These are phyloP conservation scores for Dentipellis sp. DNA, from an alignment of 768 basidiomycete species.

Conservation along the genomic window DNA sequence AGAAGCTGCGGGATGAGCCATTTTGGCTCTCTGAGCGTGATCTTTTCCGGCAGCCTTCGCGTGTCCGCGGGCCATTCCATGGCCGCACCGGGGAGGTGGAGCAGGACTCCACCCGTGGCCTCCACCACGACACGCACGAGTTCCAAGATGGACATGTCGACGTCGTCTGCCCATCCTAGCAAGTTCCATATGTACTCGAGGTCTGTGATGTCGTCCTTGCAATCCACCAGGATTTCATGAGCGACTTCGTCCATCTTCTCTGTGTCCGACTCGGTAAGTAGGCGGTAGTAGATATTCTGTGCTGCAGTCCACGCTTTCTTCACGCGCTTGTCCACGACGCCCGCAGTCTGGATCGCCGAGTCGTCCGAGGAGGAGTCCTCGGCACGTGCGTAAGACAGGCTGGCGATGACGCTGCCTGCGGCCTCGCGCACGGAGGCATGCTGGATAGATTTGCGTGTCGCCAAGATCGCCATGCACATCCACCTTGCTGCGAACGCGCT, in stretches of 20 bases:
- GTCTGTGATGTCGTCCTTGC: neutral
- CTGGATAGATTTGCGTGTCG: neutral
- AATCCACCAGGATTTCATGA: neutral
- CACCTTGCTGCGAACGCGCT: slow-evolving; percentile 5
- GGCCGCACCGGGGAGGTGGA: neutral
- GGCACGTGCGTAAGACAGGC: neutral
- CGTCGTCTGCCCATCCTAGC: slow-evolving; percentile 2
- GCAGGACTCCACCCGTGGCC: neutral
- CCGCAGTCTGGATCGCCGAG: neutral
- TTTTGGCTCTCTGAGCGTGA: neutral
- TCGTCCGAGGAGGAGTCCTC: neutral
- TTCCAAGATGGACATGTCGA: neutral
- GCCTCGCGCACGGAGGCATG: neutral
- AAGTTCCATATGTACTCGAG: slow-evolving; percentile 1
- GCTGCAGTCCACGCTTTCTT: slow-evolving; percentile 4
- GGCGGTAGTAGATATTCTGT: neutral
- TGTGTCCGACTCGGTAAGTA: slow-evolving; percentile 1
- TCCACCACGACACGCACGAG: neutral
- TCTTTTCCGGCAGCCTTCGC: neutral
- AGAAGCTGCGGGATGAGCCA: slow-evolving; percentile 7
- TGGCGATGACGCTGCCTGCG: neutral
- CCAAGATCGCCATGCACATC: slow-evolving; percentile 11
- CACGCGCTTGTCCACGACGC: slow-evolving; percentile 4
- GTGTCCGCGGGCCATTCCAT: slow-evolving; percentile 2
- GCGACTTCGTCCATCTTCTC: slow-evolving; percentile 6